Evolutionary conservation across 2,329 filamentous ascomycete genomes (phyloP), one percentile per base, ranked within the genome.

Genomic region (Monilinia fructicola): DNA sequence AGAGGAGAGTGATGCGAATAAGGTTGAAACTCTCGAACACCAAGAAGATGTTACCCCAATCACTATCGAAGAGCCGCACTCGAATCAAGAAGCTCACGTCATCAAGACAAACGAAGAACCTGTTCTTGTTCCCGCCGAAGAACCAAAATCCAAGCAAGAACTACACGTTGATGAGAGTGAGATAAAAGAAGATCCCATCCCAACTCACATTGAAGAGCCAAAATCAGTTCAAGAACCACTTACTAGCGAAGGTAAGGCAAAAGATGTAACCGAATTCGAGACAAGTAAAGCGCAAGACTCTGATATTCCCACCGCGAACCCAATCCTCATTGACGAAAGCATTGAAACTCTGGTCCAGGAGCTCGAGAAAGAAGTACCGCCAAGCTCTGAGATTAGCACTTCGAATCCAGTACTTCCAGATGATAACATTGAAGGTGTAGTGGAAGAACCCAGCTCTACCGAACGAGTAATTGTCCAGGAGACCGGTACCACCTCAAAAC

Each of bases 191-290:
- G 54, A 44, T 23, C 1, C 54, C 3, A 38, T 28, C n/a, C 18
- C 16, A 28, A 28, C 26, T 42, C 26, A 58, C 55, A 46, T 58
- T 16, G 40, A 58, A n/a, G 42, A 59, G 28, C 16, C 56, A 38
- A 18, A 14, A 60, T 60, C 28, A 23, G 28, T 48, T n/a, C 42
- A 21, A 48, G 56, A 60, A 48, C 21, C 21, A 48, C 26, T 35
- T 60, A 44, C 44, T 48, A 48, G 44, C 28, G 31, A 60, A 44
- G 46, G 28, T 21, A n/a, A 61, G 11, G 12, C 58, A 40, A 50
- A 50, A 50, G 58, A 61, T 50, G 44, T 38, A 31, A 50, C n/a
- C 14, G 44, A 35, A n/a, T 61, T 38, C 7, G 28, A 48, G 21
- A 26, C 42, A 23, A 60, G 56, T 9, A 23, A 35, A 16, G 12